These are phyloP conservation scores for Pythium brassicae DNA, from an alignment of 352 stramenopile species.

Conservation along the genomic window DNA sequence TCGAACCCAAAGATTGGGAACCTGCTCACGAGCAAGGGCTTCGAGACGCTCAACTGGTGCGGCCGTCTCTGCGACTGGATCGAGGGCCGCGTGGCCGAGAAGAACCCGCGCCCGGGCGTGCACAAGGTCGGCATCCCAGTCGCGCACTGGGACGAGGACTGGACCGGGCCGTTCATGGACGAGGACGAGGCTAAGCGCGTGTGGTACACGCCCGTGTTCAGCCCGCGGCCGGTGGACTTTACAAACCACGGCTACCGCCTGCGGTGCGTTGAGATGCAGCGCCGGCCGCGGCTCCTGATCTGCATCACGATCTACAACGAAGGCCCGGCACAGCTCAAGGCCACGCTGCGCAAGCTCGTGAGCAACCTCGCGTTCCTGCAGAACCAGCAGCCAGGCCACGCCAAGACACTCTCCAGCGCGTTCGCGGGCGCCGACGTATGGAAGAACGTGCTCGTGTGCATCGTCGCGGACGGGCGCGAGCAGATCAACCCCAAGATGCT, in stretches of 20 bases:
- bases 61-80: conserved; percentile 79
- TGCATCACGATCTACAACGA: conserved; percentile 89
- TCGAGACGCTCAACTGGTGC: conserved; percentile 86
- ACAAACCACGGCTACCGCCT: conserved; percentile 74
- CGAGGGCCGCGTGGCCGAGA: conserved; percentile 72
- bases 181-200: conserved; percentile 73
- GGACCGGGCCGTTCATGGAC: conserved; percentile 59
- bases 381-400: conserved; percentile 27
- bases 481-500: conserved; percentile 77
- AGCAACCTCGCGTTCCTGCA: conserved; percentile 79
- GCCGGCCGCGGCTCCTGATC: conserved; percentile 73
- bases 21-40: conserved; percentile 78
- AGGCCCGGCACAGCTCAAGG: conserved; percentile 55
- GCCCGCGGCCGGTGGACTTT: conserved; percentile 61
- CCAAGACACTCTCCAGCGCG: conserved; percentile 25
- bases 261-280: conserved; percentile 69
- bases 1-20: conserved; percentile 82
- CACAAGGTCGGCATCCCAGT: conserved; percentile 79
- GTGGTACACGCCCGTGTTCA: conserved; percentile 83
- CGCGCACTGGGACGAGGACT: conserved; percentile 69
- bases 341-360: conserved; percentile 71
- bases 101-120: conserved; percentile 65
- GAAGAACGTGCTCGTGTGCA: conserved; percentile 79
- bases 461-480: conserved; percentile 75
- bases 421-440: conserved; percentile 72